Conservation (phyloP, 441 rosid species). For the Erodium chrysanthum region DNA sequence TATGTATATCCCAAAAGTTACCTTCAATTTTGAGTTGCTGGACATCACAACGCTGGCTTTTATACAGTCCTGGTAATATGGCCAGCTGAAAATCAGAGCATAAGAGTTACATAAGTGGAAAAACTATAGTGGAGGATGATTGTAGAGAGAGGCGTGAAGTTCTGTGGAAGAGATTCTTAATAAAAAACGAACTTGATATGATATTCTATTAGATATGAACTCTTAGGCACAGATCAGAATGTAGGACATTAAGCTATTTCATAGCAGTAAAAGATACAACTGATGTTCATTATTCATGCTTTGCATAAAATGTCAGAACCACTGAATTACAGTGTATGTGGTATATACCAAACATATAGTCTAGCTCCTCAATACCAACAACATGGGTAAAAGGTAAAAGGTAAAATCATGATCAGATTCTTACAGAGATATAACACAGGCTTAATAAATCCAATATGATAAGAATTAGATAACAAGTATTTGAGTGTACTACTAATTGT, state of each 20-base stretch:
- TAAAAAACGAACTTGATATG: background rate
- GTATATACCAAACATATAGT: background rate
- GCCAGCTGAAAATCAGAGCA: constrained; percentile 33
- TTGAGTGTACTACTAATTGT: background rate
- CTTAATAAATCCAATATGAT: background rate
- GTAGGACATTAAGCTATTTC: background rate
- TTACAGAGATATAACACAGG: background rate
- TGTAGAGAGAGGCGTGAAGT: constrained; percentile 8
- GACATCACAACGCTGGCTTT: constrained; percentile 27
- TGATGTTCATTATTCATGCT: background rate
- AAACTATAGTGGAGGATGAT: constrained; percentile 8
- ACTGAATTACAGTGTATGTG: background rate
- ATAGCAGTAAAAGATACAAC: background rate
- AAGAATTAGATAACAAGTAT: background rate
- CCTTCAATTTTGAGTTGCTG: constrained; percentile 38
- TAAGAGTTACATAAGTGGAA: constrained; percentile 11
- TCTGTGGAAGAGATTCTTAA: constrained; percentile 1
- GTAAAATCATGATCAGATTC: background rate
- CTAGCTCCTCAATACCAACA: background rate
- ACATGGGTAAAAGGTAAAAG: background rate
- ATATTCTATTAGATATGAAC: background rate
- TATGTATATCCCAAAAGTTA: constrained; percentile 19
- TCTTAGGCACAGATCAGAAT: background rate
- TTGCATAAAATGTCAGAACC: constrained; percentile 4
- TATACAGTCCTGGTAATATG: constrained; percentile 23